Base-by-base conservation (phyloP, 192 early-diverging fungal genomes). In the Physocladia obscura region DNA sequence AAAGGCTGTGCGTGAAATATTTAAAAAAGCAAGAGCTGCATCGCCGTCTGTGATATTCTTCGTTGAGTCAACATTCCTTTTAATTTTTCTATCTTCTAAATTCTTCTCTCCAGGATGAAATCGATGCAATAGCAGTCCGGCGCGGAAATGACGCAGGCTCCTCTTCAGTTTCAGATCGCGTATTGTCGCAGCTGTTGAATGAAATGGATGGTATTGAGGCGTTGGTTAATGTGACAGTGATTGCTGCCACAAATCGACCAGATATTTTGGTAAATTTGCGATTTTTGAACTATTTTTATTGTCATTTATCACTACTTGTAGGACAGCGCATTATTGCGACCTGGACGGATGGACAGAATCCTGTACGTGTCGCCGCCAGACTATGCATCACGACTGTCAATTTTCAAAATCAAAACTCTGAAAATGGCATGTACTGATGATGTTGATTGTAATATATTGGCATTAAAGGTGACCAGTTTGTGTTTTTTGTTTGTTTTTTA, bases 171-270 rank as follows among this genome's bases (percentile, higher is more conserved):
- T 89, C 90, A 4, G 96, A 98, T 67, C 86, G 97, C 4, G 97
- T 99, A 1, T 77, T 99, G 32, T 95, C 96, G 1, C 97, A 99
- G 70, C 79, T 99, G 48, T 77, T 99, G 26, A 90, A 83, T 58
- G 97, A 99, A 75, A 79, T 99, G 58, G 97, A 99, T 69, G 97
- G 97, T 3, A 92, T 99, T 57, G 95, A 98, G 60, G 91, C 94
- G 3, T 75, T 99, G 32, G 89, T 93, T 3, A 93, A 97, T 81
- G 97, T 99, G 1, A 98, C 92, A 0, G 91, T 99, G 0, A 93
- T 99, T 5, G 97, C 96, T 1, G 97, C 97, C 2, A 98, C 97
- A 0, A 98, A 98, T 76, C 89, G 97, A 19, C 97, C 97, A 0
- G 97, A 98, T 76, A 92, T 97, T 52, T 90, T 99, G 48, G 89